A percentile compares a stretch with the other conserved stretches of the same genome.
Evolutionary conservation across 192 early-diverging fungal genomes (phyloP).

Genomic region (Backusella macrospora): DNA sequence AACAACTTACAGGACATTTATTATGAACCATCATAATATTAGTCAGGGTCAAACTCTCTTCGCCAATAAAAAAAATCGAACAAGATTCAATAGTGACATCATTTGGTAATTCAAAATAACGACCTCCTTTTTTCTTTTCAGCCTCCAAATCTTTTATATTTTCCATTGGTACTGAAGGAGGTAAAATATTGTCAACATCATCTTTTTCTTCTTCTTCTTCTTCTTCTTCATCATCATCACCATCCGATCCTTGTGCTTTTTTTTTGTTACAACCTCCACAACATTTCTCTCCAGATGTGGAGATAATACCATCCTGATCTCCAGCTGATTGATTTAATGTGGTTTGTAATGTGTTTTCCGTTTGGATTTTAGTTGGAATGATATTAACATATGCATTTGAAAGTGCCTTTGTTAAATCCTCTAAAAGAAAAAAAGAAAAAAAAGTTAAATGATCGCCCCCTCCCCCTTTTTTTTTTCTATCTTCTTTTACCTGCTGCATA

Average conservation of each 20-base stretch:
- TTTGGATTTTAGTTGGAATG: slow-evolving; percentile 49
- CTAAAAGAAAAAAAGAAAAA: slow-evolving; percentile 14
- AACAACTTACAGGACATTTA: slow-evolving; percentile 47
- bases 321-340: slow-evolving; percentile 5
- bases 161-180: background rate
- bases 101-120: slow-evolving; percentile 56
- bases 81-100: slow-evolving; percentile 60
- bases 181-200: background rate
- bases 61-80: slow-evolving; percentile 82
- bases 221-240: background rate
- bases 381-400: slow-evolving; percentile 37
- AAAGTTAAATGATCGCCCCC: background rate
- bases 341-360: slow-evolving; percentile 41
- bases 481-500: slow-evolving; percentile 52
- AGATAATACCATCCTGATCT: too few species aligned
- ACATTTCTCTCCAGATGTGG: too few species aligned
- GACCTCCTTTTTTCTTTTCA: slow-evolving; percentile 41
- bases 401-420: slow-evolving; percentile 22
- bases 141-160: background rate
- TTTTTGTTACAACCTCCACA: background rate
- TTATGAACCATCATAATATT: slow-evolving; percentile 86
- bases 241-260: background rate
- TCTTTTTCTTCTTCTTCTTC: background rate
- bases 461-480: background rate
- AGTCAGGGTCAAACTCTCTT: slow-evolving; percentile 78